These are phyloP conservation scores for Macrolepiota fuliginosa DNA, from an alignment of 768 basidiomycete genomes.

Conservation along the genomic window DNA sequence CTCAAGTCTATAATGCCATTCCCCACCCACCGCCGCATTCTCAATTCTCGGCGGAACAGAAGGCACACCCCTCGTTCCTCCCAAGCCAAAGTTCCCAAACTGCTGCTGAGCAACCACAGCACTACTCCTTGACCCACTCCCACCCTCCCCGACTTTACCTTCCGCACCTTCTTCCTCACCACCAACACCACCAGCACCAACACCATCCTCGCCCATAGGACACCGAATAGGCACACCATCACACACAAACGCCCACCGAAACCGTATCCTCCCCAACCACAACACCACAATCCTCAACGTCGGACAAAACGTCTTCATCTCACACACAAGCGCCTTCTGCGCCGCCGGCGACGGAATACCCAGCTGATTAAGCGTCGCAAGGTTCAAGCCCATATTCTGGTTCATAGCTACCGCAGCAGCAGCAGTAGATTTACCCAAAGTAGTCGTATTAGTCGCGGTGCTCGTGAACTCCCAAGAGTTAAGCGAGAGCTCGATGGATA, in stretches of 20 bases:
- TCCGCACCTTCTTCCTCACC: neutral
- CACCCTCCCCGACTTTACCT: neutral
- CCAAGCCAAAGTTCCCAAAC: neutral
- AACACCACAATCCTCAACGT: slow-evolving; percentile 25
- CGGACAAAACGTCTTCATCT: slow-evolving; percentile 30
- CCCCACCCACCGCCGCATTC: neutral
- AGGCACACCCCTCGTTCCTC: neutral
- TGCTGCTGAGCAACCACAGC: neutral
- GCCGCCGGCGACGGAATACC: slow-evolving; percentile 11
- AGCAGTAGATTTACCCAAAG: slow-evolving; percentile 11
- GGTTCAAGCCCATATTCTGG: neutral
- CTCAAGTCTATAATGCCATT: slow-evolving; percentile 5
- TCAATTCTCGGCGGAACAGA: neutral
- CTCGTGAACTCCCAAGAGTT: slow-evolving; percentile 1
- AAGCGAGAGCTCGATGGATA: slow-evolving; percentile 14
- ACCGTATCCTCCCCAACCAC: slow-evolving; percentile 25
- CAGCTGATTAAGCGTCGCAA: neutral
- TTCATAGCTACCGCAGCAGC: slow-evolving; percentile 1
- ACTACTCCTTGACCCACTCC: neutral
- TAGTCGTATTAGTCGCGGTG: slow-evolving; percentile 26
- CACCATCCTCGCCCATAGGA: neutral
- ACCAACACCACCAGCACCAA: neutral
- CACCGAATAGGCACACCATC: neutral
- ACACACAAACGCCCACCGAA: slow-evolving; percentile 21
- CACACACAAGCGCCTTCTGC: slow-evolving; percentile 30